A percentile compares a stretch with the other conserved stretches of the same genome.
Evolutionary conservation across 257 asterid species (phyloP).

Genomic region (Paulownia fortunei): DNA sequence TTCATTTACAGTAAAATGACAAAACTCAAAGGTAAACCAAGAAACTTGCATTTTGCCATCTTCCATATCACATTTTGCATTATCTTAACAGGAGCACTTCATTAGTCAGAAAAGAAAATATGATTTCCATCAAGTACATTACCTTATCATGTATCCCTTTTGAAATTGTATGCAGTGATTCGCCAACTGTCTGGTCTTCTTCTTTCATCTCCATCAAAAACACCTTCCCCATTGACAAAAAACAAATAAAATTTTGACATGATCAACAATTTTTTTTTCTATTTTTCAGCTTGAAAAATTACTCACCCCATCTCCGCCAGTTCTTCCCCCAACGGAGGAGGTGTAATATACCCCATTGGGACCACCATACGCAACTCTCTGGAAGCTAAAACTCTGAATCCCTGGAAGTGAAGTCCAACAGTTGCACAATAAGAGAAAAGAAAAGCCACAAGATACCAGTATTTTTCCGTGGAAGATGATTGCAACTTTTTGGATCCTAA

Average conservation of each 20-base stretch:
- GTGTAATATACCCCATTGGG: conserved; percentile 61
- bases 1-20: neutral
- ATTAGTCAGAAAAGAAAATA: neutral
- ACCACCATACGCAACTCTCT: conserved; percentile 72
- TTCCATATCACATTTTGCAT: neutral
- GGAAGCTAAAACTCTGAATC: conserved; percentile 53
- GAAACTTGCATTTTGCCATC: neutral
- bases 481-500: neutral
- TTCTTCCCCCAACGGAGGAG: conserved; percentile 65
- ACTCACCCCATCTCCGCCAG: conserved; percentile 85
- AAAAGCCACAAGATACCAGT: neutral
- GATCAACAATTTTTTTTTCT: neutral
- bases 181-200: conserved; percentile 66
- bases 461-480: neutral
- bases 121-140: conserved; percentile 23
- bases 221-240: conserved; percentile 45
- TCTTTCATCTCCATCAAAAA: conserved; percentile 75
- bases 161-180: conserved; percentile 74
- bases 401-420: conserved; percentile 45
- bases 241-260: neutral
- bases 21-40: neutral
- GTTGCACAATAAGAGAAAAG: neutral
- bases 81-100: neutral
- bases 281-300: neutral
- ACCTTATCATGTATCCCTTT: conserved; percentile 83